Conservation (phyloP, 2,329 filamentous ascomycete genomes). For the Metarhizium anisopliae region DNA sequence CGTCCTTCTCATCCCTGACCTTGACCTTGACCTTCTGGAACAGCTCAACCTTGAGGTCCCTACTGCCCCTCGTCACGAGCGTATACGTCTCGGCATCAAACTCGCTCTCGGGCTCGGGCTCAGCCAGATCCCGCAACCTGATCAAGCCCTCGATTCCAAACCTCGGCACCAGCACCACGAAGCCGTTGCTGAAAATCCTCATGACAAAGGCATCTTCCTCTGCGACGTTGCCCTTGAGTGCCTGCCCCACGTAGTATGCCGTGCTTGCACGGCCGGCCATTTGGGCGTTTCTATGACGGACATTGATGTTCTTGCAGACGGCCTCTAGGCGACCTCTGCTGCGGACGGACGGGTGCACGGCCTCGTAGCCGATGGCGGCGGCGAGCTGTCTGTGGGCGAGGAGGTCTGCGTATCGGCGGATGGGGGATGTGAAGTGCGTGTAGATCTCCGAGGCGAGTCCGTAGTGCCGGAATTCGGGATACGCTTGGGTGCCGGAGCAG, state of each 20-base stretch:
- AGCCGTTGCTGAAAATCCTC: slow-evolving; percentile 94
- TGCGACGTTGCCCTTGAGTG: slow-evolving; percentile 66
- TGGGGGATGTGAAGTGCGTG: slow-evolving; percentile 96
- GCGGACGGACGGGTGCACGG: slow-evolving; percentile 71
- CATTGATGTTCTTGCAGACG: slow-evolving; percentile 97
- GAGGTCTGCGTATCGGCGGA: slow-evolving; percentile 94
- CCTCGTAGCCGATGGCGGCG: slow-evolving; percentile 88
- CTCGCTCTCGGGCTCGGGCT: slow-evolving; percentile 66
- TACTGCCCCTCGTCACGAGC: slow-evolving; percentile 50
- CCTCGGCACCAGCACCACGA: slow-evolving; percentile 89
- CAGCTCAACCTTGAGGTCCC: slow-evolving; percentile 59
- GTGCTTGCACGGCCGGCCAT: slow-evolving; percentile 89
- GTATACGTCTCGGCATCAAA: slow-evolving; percentile 85
- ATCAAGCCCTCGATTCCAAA: slow-evolving; percentile 95
- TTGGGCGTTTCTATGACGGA: slow-evolving; percentile 93
- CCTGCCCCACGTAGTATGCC: slow-evolving; percentile 96
- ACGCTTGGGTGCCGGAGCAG: slow-evolving; percentile 84
- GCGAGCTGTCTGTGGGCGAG: slow-evolving; percentile 91
- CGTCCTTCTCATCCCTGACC: slow-evolving; percentile 88
- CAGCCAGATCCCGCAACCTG: slow-evolving; percentile 71
- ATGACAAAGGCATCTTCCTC: slow-evolving; percentile 94
- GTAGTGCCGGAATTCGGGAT: slow-evolving; percentile 94
- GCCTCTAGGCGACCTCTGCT: slow-evolving; percentile 79
- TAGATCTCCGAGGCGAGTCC: slow-evolving; percentile 95
- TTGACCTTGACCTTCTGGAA: slow-evolving; percentile 88